Conservation (phyloP, 306 rosid genomes). For the Rosa rugosa region DNA sequence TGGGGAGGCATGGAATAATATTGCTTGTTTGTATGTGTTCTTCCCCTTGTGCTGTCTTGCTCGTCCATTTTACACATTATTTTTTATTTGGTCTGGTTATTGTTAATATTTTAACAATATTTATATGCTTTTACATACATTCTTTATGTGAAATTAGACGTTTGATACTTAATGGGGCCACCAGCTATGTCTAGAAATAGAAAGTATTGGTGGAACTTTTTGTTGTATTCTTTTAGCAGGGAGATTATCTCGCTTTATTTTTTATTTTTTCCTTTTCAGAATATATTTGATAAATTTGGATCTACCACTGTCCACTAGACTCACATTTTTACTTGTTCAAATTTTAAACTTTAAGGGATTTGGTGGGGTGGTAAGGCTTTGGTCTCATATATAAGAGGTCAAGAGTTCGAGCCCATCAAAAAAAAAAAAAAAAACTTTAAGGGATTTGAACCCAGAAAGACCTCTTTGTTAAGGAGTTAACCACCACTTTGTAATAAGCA, state of each 20-base stretch:
- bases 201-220: not conserved
- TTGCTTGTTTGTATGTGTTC: conserved; percentile 88
- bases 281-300: not conserved
- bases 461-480: no score
- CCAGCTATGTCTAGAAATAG: not conserved
- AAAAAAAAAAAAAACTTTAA: no score
- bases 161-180: not conserved
- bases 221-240: not conserved
- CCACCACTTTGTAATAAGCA: no score
- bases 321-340: no score
- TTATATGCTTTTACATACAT: not conserved
- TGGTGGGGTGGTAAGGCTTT: no score
- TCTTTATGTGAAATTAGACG: not conserved
- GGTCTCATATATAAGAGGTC: no score
- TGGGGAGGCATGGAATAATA: conserved; percentile 99
- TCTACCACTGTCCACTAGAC: not conserved
- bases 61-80: not conserved
- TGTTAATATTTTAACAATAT: not conserved
- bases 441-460: not conserved
- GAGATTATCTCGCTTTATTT: no score
- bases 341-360: no score
- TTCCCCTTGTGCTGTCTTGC: conserved; percentile 12
- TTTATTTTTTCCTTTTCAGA: not conserved
- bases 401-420: no score
- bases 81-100: no score